Base-by-base conservation (phyloP, 164 flowering plant genomes). In the Echeveria elegans region DNA sequence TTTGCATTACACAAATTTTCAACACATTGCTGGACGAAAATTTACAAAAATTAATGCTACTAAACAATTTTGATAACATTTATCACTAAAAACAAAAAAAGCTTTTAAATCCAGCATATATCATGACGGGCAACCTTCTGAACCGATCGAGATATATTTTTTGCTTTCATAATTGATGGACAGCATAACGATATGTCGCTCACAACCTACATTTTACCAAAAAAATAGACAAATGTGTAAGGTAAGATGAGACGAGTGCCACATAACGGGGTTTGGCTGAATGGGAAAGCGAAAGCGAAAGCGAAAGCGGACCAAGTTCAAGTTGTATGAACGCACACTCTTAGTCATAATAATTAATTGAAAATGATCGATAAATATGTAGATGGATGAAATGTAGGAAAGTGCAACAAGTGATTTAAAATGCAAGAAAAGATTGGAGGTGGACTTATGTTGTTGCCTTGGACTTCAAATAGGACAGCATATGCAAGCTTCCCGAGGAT, bases 151-250 rank as follows among this genome's bases (percentile, higher is more conserved):
- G 5, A 34, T 34, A 34, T 3, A 34, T 3, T n/a, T n/a, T n/a
- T n/a, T n/a, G n/a, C 37, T 34, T 34, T 34, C 53, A 52, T 8
- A 52, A 23, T 23, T 52, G 58, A 52, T 52, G 12, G 58, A 52
- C 28, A 52, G 16, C 26, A n/a, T 9, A 6, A 21, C 23, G 26
- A 23, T 52, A 52, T 18, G 24, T 8, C 24, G 58, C 24, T 52
- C 23, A 12, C 29, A 56, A 56, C 61, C 61, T 56, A 56, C 31
- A 56, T 56, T 56, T 28, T 56, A 56, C 61, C 61, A n/a, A 56
- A 56, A 56, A 26, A 56, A 28, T 56, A 4, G 61, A 56, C 34
- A 28, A 28, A 26, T 56, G 32, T 56, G n/a, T n/a, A n/a, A n/a
- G n/a, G 28, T 56, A 28, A 12, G 2, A 4, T 56, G 61, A 26